phyloP scores from a whole-genome alignment of 345 rosid genomes.

The Heritiera fomes region DNA sequence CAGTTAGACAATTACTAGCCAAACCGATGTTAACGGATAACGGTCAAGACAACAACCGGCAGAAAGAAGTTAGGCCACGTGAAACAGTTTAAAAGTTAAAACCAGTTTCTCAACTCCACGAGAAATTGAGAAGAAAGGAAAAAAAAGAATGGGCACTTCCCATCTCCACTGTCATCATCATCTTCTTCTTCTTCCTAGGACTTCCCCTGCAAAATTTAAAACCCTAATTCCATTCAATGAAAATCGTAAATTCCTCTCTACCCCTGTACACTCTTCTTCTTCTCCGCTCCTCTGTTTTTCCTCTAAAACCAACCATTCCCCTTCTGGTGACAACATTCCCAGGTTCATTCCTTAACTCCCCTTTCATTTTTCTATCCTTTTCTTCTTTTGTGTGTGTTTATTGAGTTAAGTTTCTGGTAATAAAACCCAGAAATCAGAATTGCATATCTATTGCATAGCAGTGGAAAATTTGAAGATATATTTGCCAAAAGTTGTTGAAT shows the following conservation, averaged over 20 bases:
- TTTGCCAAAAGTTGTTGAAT: background rate
- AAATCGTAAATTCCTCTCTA: constrained; percentile 22
- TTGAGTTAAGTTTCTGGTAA: background rate
- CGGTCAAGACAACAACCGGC: background rate
- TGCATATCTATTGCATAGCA: background rate
- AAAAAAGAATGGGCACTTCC: constrained; percentile 29
- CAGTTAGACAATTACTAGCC: no score
- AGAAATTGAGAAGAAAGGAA: no score
- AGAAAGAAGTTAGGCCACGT: no score
- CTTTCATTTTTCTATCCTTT: background rate
- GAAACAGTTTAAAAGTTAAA: no score
- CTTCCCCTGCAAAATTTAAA: constrained; percentile 21
- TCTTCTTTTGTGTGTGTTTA: background rate
- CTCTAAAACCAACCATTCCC: constrained; percentile 40
- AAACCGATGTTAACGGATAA: background rate
- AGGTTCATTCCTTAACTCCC: constrained; percentile 41
- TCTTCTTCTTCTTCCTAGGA: constrained; percentile 30
- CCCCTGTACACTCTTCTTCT: constrained; percentile 24
- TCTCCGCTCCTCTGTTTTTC: constrained; percentile 42
- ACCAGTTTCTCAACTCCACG: no score
- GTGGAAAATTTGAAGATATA: background rate
- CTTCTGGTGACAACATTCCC: constrained; percentile 48
- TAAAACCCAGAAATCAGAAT: background rate
- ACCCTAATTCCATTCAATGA: constrained; percentile 29
- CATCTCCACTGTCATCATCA: constrained; percentile 34